Conservation (phyloP, 2,329 filamentous ascomycete genomes). For the Penicillium frequentans region DNA sequence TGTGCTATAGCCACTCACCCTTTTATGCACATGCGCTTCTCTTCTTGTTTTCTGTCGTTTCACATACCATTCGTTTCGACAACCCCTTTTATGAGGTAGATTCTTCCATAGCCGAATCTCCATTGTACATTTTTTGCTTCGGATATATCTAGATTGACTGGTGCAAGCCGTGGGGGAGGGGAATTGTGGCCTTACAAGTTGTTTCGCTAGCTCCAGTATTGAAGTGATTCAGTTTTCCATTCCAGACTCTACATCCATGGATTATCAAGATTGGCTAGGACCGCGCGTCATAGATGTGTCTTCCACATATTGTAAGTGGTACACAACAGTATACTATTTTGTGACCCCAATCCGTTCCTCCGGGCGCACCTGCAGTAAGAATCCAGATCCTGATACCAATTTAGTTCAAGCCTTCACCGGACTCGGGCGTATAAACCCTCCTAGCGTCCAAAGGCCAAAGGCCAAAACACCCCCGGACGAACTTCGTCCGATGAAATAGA, state of each 20-base stretch:
- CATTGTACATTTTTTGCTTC: constrained; percentile 22
- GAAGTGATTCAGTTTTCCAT: neutral
- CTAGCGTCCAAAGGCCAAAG: neutral
- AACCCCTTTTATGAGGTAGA: constrained; percentile 21
- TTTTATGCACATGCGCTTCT: constrained; percentile 6
- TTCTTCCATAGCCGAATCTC: constrained; percentile 4
- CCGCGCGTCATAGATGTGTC: too few species aligned
- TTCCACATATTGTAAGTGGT: too few species aligned
- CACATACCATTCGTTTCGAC: constrained; percentile 14
- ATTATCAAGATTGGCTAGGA: too few species aligned
- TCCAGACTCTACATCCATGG: too few species aligned
- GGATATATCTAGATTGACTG: constrained; percentile 16
- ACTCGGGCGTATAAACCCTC: too few species aligned
- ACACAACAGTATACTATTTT: too few species aligned
- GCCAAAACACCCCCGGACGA: neutral
- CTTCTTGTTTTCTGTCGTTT: neutral
- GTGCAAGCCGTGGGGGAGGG: neutral
- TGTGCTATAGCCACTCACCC: constrained; percentile 14
- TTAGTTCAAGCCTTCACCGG: too few species aligned
- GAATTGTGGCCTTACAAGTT: neutral
- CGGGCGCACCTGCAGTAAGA: too few species aligned
- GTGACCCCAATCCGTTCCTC: too few species aligned
- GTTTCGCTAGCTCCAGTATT: neutral
- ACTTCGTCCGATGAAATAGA: neutral
- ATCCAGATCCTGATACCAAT: too few species aligned